Evolutionary conservation across 202 grass and related monocot species (phyloP).

Genomic region (Panicum virgatum): DNA sequence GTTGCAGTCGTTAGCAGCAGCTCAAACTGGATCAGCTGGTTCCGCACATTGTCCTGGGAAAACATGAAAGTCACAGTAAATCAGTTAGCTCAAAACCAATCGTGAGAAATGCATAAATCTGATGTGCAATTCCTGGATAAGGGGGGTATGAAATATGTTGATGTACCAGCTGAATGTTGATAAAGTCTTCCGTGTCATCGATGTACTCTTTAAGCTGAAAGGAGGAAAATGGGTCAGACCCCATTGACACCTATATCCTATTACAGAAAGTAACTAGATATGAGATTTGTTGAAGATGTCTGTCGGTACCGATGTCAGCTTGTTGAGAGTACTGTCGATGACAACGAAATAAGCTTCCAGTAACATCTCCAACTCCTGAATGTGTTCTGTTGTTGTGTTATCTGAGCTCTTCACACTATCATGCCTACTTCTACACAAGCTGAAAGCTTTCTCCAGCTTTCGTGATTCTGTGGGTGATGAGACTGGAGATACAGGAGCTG

Average conservation of each 20-base stretch:
- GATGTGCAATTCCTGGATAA: background rate
- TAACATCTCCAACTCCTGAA: slow-evolving; percentile 96
- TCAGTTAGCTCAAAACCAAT: background rate
- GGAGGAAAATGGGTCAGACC: background rate
- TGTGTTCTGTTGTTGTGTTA: slow-evolving; percentile 67
- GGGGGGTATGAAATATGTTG: slow-evolving; percentile 16
- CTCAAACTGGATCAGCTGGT: slow-evolving; percentile 96
- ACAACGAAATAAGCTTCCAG: slow-evolving; percentile 98
- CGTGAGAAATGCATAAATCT: background rate
- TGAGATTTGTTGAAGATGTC: background rate
- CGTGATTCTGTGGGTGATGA: slow-evolving; percentile 81
- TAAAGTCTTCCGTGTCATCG: slow-evolving; percentile 99
- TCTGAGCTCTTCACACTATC: slow-evolving; percentile 85
- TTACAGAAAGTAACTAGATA: slow-evolving; percentile 14
- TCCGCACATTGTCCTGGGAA: slow-evolving; percentile 86
- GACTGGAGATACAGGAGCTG: slow-evolving; percentile 87
- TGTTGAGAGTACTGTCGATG: slow-evolving; percentile 89
- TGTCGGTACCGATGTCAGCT: slow-evolving; percentile 80
- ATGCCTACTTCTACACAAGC: slow-evolving; percentile 86
- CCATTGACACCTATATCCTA: background rate
- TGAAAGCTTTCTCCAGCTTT: slow-evolving; percentile 80
- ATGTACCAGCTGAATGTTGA: slow-evolving; percentile 98
- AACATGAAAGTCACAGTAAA: background rate
- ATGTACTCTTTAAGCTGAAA: slow-evolving; percentile 99
- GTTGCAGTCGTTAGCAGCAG: slow-evolving; percentile 87